Conservation (phyloP, 768 basidiomycete genomes). For the Boletus bicolor region DNA sequence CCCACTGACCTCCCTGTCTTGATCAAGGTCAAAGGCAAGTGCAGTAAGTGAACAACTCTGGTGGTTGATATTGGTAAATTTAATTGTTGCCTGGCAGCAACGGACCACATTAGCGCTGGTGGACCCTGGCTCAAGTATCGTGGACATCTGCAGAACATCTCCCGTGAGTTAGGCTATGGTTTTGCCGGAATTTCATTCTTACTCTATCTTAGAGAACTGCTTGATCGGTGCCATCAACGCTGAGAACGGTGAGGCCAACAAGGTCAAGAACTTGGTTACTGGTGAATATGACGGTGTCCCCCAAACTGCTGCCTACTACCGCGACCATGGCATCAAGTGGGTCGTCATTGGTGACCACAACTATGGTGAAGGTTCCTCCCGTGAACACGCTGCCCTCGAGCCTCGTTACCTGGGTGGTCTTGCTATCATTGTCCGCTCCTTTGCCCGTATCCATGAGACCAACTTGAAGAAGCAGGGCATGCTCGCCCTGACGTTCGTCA, state of each 20-base stretch:
- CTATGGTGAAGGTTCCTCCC: constrained; percentile 98
- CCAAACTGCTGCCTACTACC: constrained; percentile 82
- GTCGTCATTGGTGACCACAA: constrained; percentile 95
- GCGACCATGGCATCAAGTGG: constrained; percentile 89
- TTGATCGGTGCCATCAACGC: constrained; percentile 95
- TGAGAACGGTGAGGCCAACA: constrained; percentile 96
- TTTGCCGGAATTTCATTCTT: constrained; percentile 1
- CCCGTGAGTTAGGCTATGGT: constrained; percentile 50
- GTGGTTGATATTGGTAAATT: background rate
- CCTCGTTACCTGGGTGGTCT: constrained; percentile 93
- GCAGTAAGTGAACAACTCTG: constrained; percentile 59
- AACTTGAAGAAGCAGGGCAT: constrained; percentile 99
- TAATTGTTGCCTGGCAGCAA: constrained; percentile 42
- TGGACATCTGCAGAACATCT: constrained; percentile 98
- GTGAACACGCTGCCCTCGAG: constrained; percentile 96
- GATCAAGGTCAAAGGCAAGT: constrained; percentile 99
- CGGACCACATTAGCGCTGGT: constrained; percentile 95
- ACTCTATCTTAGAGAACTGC: constrained; percentile 71
- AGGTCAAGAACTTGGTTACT: constrained; percentile 85
- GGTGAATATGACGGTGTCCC: constrained; percentile 87
- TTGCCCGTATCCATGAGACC: constrained; percentile 97
- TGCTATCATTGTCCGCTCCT: constrained; percentile 94
- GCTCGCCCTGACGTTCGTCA: constrained; percentile 91
- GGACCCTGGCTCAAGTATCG: constrained; percentile 99
- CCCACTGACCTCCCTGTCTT: constrained; percentile 85